These are phyloP conservation scores for Verticillium albo-atrum DNA, from an alignment of 2,329 filamentous ascomycete species.

Conservation along the genomic window DNA sequence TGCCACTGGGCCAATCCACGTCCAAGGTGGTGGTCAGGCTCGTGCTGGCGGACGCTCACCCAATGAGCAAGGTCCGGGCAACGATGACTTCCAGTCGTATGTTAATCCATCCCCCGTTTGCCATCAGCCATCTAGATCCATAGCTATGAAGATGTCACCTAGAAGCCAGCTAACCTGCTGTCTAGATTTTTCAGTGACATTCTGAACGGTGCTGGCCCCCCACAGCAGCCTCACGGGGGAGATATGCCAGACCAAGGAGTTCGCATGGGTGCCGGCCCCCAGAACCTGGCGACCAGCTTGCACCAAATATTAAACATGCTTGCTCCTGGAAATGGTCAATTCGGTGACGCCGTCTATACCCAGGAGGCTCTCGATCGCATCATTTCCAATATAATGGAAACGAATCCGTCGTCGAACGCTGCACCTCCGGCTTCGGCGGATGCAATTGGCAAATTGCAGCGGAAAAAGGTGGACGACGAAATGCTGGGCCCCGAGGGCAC, in stretches of 20 bases:
- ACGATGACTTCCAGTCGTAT: conserved; percentile 46
- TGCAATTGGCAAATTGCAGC: conserved; percentile 70
- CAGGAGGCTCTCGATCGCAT: conserved; percentile 89
- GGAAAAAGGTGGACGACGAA: conserved; percentile 62
- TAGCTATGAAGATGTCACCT: conserved; percentile 11
- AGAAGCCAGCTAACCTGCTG: conserved; percentile 24
- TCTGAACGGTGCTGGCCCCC: conserved; percentile 33
- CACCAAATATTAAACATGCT: conserved; percentile 52
- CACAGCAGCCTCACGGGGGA: conserved; percentile 15
- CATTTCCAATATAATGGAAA: conserved; percentile 83
- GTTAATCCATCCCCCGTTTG: conserved; percentile 15
- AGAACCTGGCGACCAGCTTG: conserved; percentile 32
- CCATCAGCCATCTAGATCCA: neutral
- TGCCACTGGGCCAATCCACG: conserved; percentile 30
- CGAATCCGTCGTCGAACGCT: conserved; percentile 69
- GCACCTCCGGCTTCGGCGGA: conserved; percentile 74
- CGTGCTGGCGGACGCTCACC: conserved; percentile 6
- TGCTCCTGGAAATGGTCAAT: conserved; percentile 41
- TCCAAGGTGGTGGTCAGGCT: conserved; percentile 11
- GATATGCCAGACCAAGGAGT: neutral
- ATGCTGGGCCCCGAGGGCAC: conserved; percentile 64
- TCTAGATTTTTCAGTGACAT: conserved; percentile 43
- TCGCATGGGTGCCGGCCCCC: conserved; percentile 14
- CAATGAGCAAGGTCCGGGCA: conserved; percentile 13
- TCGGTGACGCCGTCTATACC: conserved; percentile 82